Evolutionary conservation across 305 asterid genomes (phyloP).

Genomic region (Caryopteris hybrid): DNA sequence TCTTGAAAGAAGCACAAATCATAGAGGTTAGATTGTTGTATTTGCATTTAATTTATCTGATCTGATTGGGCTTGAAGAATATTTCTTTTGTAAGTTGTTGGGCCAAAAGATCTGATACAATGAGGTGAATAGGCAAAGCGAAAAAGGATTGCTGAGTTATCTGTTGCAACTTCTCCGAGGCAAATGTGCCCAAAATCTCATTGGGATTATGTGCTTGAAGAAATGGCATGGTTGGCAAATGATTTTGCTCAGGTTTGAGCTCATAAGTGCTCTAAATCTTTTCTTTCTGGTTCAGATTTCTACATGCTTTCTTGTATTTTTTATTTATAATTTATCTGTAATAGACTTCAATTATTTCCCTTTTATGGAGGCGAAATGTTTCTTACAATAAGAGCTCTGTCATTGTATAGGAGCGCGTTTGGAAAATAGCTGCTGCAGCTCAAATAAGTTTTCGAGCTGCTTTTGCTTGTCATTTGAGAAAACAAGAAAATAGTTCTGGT

Average conservation of each 20-base stretch:
- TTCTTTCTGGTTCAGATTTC: constrained; percentile 8
- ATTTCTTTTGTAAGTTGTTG: constrained; percentile 18
- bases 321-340: too few species aligned
- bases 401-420: constrained; percentile 79
- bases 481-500: constrained; percentile 34
- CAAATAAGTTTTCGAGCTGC: constrained; percentile 61
- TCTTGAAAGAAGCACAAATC: constrained; percentile 83
- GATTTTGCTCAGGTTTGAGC: constrained; percentile 92
- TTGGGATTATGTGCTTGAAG: constrained; percentile 94
- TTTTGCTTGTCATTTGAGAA: constrained; percentile 40
- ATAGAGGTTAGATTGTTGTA: constrained; percentile 65
- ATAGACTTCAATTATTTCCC: neutral
- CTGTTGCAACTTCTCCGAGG: constrained; percentile 35
- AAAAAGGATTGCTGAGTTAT: constrained; percentile 67
- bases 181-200: constrained; percentile 51
- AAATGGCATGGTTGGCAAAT: constrained; percentile 98
- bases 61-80: constrained; percentile 13
- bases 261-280: neutral
- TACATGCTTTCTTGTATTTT: constrained; percentile 6
- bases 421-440: constrained; percentile 84
- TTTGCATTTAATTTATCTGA: constrained; percentile 16
- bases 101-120: constrained; percentile 37
- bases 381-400: constrained; percentile 14
- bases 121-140: constrained; percentile 74
- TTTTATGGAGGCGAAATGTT: constrained; percentile 4